Evolutionary conservation across 2,329 filamentous ascomycete genomes (phyloP), one percentile per base, ranked within the genome.

Genomic region (Trichoderma simmonsii): DNA sequence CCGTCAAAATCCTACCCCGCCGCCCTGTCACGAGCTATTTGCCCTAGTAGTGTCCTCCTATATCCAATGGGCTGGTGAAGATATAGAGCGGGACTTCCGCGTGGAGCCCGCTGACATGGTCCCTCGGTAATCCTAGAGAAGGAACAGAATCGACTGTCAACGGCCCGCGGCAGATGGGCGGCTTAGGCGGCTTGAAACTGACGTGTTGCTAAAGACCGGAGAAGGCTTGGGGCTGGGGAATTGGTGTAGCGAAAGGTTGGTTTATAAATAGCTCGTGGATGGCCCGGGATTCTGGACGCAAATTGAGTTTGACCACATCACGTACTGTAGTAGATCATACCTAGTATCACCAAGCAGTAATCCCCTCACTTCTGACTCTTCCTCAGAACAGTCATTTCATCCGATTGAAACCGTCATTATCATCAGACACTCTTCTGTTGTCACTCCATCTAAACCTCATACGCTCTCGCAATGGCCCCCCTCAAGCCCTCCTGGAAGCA

Each of bases 401-500:
- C 18, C 3, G 14, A 28, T 6, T 56, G 4, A 21, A 8, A 3
- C n/a, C 57, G 15, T n/a, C 39, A 43, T n/a, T n/a, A 9, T 8
- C n/a, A 15, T 34, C 12, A 34, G 15, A 21, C 30, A 3, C 57
- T 64, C 30, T 34, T 51, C 28, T 30, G 28, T 5, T 32, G 3
- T 59, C 32, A 57, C 7, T 12, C 1, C 26, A 62, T 26, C 6
- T 4, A 26, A 9, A 18, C 6, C n/a, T 0, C 26, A 21, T 60
- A 60, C 54, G 26, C 56, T 3, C 7, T 24, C 39, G 66, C 69
- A 72, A 87, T 89, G 86, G 84, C 87, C 71, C 88, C 88, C 67
- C 80, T 90, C 68, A 86, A 80, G 73, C 89, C 89, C 68, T 83
- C 86, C 80, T 91, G 89, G 89, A 74, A 79, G 6, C 88, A 88